Evolutionary conservation across 2,329 filamentous ascomycete species (phyloP).

Genomic region (Arthrobotrys iridis): DNA sequence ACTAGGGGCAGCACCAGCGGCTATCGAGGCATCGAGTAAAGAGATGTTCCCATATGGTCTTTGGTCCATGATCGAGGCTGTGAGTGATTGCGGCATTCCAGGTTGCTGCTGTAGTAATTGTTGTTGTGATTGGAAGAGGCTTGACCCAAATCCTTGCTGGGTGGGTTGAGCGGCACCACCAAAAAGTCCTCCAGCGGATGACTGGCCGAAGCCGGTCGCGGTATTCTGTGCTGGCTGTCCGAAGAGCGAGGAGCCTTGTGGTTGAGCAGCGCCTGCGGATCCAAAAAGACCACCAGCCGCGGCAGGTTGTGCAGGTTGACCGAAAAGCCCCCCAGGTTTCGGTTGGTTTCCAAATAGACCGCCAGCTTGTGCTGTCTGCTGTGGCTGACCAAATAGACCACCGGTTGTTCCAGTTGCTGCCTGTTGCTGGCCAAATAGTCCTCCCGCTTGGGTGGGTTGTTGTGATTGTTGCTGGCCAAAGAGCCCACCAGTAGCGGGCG

Average conservation of each 20-base stretch:
- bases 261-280: slow-evolving; percentile 57
- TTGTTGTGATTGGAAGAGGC: slow-evolving; percentile 67
- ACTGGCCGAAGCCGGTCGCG: slow-evolving; percentile 36
- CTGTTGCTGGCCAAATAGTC: slow-evolving; percentile 61
- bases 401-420: slow-evolving; percentile 58
- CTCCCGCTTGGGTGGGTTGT: slow-evolving; percentile 61
- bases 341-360: slow-evolving; percentile 64
- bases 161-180: slow-evolving; percentile 30
- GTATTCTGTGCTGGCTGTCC: slow-evolving; percentile 61
- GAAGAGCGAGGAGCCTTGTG: slow-evolving; percentile 68
- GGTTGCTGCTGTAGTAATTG: slow-evolving; percentile 67
- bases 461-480: slow-evolving; percentile 58
- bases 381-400: slow-evolving; percentile 56
- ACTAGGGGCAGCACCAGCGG: slow-evolving; percentile 74
- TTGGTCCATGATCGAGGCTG: slow-evolving; percentile 81
- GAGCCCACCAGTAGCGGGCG: slow-evolving; percentile 60
- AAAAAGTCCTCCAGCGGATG: slow-evolving; percentile 33
- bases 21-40: slow-evolving; percentile 79
- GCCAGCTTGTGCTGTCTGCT: slow-evolving; percentile 61
- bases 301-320: slow-evolving; percentile 61
- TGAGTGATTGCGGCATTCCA: slow-evolving; percentile 70
- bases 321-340: slow-evolving; percentile 63
- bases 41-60: slow-evolving; percentile 90
- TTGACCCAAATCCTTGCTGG: slow-evolving; percentile 55
- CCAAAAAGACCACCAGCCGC: slow-evolving; percentile 67